phyloP scores from a whole-genome alignment of 176 grass and related monocot species.

The Zoysia pacifica region DNA sequence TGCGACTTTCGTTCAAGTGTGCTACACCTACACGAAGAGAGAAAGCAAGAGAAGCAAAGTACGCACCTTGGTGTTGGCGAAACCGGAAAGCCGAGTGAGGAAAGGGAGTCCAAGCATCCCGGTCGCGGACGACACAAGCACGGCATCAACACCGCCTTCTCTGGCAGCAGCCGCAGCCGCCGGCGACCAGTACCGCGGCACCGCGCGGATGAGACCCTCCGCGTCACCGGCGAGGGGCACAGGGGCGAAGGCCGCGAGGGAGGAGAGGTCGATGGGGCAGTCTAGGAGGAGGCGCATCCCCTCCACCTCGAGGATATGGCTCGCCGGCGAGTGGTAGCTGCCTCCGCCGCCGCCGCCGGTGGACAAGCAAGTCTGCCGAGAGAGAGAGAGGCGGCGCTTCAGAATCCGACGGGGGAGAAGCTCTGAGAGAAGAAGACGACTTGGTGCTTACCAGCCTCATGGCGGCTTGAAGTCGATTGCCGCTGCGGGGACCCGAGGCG shows the following conservation, averaged over 20 bases:
- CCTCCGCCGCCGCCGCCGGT: slow-evolving; percentile 29
- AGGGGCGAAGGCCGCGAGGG: slow-evolving; percentile 59
- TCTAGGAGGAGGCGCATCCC: slow-evolving; percentile 77
- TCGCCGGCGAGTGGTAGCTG: slow-evolving; percentile 58
- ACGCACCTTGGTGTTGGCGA: slow-evolving; percentile 53
- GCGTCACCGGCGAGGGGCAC: slow-evolving; percentile 24
- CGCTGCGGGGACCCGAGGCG: neutral
- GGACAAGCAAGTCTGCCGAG: slow-evolving; percentile 32
- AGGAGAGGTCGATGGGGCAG: slow-evolving; percentile 79
- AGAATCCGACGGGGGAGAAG: neutral
- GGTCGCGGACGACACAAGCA: slow-evolving; percentile 70
- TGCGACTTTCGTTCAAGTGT: neutral
- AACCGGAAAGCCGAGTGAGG: slow-evolving; percentile 64
- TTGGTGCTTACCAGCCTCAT: slow-evolving; percentile 69
- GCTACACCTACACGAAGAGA: neutral
- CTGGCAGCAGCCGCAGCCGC: slow-evolving; percentile 42
- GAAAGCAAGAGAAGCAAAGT: neutral
- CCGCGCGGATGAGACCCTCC: slow-evolving; percentile 48
- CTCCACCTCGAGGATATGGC: slow-evolving; percentile 62
- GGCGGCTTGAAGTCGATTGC: neutral
- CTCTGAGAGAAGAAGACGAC: neutral
- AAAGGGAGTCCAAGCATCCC: slow-evolving; percentile 86
- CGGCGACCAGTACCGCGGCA: slow-evolving; percentile 74
- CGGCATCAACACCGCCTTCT: slow-evolving; percentile 53
- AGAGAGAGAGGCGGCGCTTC: neutral